These are phyloP conservation scores for grape (Vitis vinifera) DNA, from an alignment of 164 flowering plant species.

Conservation along the genomic window DNA sequence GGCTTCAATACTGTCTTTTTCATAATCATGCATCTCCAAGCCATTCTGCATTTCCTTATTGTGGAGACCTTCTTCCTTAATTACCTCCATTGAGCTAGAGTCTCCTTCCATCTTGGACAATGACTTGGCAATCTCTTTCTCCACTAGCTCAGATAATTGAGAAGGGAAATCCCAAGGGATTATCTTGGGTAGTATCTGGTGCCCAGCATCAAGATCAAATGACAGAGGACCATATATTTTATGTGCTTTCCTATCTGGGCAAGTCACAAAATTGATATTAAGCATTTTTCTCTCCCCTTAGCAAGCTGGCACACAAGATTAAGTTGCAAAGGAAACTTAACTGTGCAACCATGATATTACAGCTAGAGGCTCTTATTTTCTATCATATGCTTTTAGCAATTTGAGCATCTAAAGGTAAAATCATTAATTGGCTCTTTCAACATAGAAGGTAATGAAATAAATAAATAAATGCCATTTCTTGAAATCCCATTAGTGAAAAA, in stretches of 20 bases:
- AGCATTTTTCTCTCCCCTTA: neutral
- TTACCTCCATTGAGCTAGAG: constrained; percentile 16
- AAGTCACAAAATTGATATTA: constrained; percentile 8
- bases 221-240: constrained; percentile 30
- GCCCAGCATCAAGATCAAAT: constrained; percentile 69
- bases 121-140: constrained; percentile 59
- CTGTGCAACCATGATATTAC: neutral
- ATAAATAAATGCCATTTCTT: too few species aligned
- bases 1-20: constrained; percentile 34
- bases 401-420: too few species aligned
- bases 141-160: constrained; percentile 63
- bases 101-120: constrained; percentile 39
- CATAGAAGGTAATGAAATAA: too few species aligned
- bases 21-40: constrained; percentile 15
- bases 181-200: constrained; percentile 55
- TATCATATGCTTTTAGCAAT: too few species aligned
- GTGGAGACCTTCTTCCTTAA: constrained; percentile 36
- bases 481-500: too few species aligned
- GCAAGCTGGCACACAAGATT: neutral
- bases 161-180: constrained; percentile 71
- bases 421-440: too few species aligned
- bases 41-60: constrained; percentile 19
- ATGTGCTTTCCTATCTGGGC: constrained; percentile 39
- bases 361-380: too few species aligned
- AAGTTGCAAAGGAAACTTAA: neutral